Percentiles rank a stretch among this genome's conserved stretches.
These are phyloP conservation scores for Neolentinus lepideus DNA, from an alignment of 1,284 basidiomycete species.

Conservation along the genomic window DNA sequence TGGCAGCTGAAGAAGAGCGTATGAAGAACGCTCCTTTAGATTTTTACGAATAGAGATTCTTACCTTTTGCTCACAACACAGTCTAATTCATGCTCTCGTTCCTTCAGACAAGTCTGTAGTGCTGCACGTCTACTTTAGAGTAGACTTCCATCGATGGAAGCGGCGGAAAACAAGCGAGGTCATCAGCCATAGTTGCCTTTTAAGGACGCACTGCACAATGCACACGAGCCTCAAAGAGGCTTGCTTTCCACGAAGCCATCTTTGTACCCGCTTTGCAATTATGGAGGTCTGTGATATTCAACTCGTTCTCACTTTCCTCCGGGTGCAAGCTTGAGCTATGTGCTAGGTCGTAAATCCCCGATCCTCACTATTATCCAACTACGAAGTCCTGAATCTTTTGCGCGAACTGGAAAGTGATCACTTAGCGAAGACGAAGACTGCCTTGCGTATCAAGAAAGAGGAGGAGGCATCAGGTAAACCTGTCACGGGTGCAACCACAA, in stretches of 20 bases:
- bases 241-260: constrained; percentile 3
- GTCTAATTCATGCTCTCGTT: too few species aligned
- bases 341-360: constrained; percentile 69
- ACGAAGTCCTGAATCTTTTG: constrained; percentile 79
- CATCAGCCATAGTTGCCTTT: too few species aligned
- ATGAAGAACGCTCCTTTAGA: too few species aligned
- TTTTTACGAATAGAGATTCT: too few species aligned
- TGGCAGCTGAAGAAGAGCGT: too few species aligned
- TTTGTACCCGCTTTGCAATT: background rate
- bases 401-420: constrained; percentile 72
- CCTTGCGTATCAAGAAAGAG: constrained; percentile 65
- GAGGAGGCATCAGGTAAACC: constrained; percentile 39
- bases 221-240: background rate
- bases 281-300: background rate
- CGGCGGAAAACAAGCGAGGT: too few species aligned
- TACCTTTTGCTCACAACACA: too few species aligned
- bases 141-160: too few species aligned
- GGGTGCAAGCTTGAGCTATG: background rate
- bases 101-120: too few species aligned
- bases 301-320: too few species aligned
- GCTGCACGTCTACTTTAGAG: too few species aligned
- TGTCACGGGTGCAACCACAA: constrained; percentile 17
- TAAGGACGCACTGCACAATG: too few species aligned
- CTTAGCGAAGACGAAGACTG: constrained; percentile 53
- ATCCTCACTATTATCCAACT: constrained; percentile 78